Base-by-base conservation (phyloP, 225 moss, liverwort and hornwort species). In the Anthoceros angustus region DNA sequence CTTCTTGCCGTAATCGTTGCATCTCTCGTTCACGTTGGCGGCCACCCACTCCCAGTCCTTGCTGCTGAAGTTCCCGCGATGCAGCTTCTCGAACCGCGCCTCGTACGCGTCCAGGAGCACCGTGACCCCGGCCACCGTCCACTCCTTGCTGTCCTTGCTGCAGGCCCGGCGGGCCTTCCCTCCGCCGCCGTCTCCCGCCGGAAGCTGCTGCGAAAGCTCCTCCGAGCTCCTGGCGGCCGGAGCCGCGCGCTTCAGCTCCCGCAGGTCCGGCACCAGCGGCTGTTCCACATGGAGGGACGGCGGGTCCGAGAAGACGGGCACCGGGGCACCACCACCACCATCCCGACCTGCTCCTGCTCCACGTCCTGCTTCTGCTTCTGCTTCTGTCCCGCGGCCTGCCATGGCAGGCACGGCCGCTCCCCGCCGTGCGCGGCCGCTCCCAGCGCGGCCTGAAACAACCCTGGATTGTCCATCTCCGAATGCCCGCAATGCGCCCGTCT, bases 21-120 rank as follows among this genome's bases (percentile, higher is more conserved):
- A 73, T 14, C 67, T 69, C 50, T 63, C 55, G 45, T 77, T 77
- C 5, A 77, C 77, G 9, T 62, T 41, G 6, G 67, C 62, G 16
- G 77, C 67, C 25, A 77, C 77, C 26, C 65, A 66, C 61, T 77
- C 77, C 77, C 77, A 77, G 40, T 77, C 77, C 41, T 67, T 73
- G 20, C 66, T 60, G 66, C 69, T 77, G 42, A 77, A 38, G 64
- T 70, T 77, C 39, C 77, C 77, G 12, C 66, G 62, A 50, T 70
- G 70, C 9, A 63, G 63, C 63, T 77, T 70, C 15, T 69, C 67
- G 25, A 73, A 64, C 67, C 73, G 66, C 50, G 67, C 67, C 50
- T 77, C 77, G 42, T 77, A 73, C 16, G 77, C 77, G 63, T 70
- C 77, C 45, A 77, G 63, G 50, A 77, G 43, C 6, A 61, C 60